A percentile compares a stretch with the other conserved stretches of the same genome.
Evolutionary conservation across 192 early-diverging fungal species (phyloP).

Genomic region (Backusella circina): DNA sequence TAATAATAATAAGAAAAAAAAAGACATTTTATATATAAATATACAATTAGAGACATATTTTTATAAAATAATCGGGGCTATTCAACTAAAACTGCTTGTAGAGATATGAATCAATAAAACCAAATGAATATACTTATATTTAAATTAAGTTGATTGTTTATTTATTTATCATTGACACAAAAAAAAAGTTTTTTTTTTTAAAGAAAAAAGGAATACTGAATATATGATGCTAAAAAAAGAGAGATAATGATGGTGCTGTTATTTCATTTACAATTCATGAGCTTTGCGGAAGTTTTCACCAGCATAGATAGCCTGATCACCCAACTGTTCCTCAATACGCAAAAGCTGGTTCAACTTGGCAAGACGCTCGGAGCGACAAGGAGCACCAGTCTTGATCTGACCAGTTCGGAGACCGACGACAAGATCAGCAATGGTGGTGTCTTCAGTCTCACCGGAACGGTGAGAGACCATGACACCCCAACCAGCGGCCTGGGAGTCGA

Average conservation of each 20-base stretch:
- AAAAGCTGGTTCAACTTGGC: constrained; percentile 99
- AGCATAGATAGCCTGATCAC: constrained; percentile 88
- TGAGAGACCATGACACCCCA: constrained; percentile 99
- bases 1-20: too few species aligned
- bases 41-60: too few species aligned
- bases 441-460: constrained; percentile 98
- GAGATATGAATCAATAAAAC: too few species aligned
- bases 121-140: neutral
- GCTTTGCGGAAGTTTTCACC: constrained; percentile 87
- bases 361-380: constrained; percentile 94
- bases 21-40: neutral
- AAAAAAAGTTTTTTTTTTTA: neutral
- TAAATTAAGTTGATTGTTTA: neutral
- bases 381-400: constrained; percentile 99
- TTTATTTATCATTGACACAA: neutral
- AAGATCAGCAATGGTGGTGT: constrained; percentile 94
- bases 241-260: neutral
- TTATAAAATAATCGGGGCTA: too few species aligned
- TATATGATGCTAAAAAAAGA: neutral
- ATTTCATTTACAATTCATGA: constrained; percentile 48
- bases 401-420: constrained; percentile 93
- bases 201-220: neutral
- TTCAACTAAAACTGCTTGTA: too few species aligned
- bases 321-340: constrained; percentile 97
- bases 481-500: constrained; percentile 75